Conservation (phyloP, 2,329 filamentous ascomycete genomes). For the Neofusicoccum cordaticola region DNA sequence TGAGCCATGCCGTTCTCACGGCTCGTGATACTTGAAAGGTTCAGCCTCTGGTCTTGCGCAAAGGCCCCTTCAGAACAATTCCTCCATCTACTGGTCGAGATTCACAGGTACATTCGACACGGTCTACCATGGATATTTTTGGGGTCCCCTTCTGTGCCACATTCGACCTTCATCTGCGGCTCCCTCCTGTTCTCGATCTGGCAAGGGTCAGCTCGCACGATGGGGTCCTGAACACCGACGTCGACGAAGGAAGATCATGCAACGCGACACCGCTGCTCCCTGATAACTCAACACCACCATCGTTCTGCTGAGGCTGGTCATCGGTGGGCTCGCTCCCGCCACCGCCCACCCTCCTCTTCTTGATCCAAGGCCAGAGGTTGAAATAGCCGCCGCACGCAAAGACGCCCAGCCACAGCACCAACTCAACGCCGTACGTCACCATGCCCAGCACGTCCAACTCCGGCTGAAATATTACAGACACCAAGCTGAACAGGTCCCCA, state of each 20-base stretch:
- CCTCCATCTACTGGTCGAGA: too few relatives aligned
- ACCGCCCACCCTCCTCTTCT: conserved; percentile 31
- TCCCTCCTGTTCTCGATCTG: conserved; percentile 13
- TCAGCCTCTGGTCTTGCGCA: too few relatives aligned
- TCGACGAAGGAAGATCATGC: conserved; percentile 56
- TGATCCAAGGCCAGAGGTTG: conserved; percentile 60
- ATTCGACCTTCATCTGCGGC: not conserved
- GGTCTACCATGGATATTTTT: too few relatives aligned
- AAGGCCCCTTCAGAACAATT: too few relatives aligned
- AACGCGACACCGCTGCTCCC: conserved; percentile 34
- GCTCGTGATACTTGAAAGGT: too few relatives aligned
- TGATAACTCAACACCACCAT: not conserved
- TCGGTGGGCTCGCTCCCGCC: conserved; percentile 8
- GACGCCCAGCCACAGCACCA: conserved; percentile 65
- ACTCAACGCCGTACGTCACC: conserved; percentile 65
- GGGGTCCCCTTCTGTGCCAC: not conserved
- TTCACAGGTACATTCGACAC: too few relatives aligned
- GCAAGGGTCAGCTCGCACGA: conserved; percentile 37
- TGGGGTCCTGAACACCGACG: conserved; percentile 62
- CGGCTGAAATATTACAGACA: conserved; percentile 62
- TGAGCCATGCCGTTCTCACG: too few relatives aligned
- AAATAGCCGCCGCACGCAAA: conserved; percentile 65
- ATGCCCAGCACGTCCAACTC: conserved; percentile 60
- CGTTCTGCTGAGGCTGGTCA: not conserved
- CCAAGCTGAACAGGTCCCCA: conserved; percentile 65